Conservation (phyloP, 192 early-diverging fungal genomes). For the Phycomyces blakesleeanus region DNA sequence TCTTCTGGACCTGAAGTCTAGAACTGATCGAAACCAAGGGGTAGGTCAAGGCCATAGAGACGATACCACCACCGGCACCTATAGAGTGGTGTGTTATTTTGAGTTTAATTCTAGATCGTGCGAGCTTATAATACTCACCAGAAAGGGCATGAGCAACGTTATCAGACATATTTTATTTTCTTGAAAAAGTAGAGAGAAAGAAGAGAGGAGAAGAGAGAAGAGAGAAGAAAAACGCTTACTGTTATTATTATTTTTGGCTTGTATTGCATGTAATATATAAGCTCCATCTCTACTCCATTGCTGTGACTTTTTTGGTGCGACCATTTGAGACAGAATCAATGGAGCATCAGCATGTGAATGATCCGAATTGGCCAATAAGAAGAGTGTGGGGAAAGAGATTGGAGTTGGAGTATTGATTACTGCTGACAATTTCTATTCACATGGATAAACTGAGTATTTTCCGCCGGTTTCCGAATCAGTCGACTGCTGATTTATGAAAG, state of each 20-base stretch:
- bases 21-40: conserved; percentile 79
- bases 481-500: too few species aligned
- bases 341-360: too few species aligned
- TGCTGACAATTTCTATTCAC: neutral
- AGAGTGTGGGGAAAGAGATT: neutral
- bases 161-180: conserved; percentile 59
- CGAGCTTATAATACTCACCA: conserved; percentile 41
- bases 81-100: conserved; percentile 1
- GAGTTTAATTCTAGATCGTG: neutral
- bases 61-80: conserved; percentile 85
- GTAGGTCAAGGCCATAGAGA: conserved; percentile 93
- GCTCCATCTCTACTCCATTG: neutral
- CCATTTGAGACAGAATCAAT: neutral
- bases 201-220: conserved; percentile 19
- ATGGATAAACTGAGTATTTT: too few species aligned
- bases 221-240: conserved; percentile 2
- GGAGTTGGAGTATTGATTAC: neutral
- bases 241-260: neutral
- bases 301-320: neutral
- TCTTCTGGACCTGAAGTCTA: conserved; percentile 77
- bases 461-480: too few species aligned
- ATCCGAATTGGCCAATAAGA: neutral
- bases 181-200: conserved; percentile 16
- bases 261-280: neutral
- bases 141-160: conserved; percentile 79